Evolutionary conservation across 1,284 basidiomycete genomes (phyloP).

Genomic region (Xerocomus amazonicus): DNA sequence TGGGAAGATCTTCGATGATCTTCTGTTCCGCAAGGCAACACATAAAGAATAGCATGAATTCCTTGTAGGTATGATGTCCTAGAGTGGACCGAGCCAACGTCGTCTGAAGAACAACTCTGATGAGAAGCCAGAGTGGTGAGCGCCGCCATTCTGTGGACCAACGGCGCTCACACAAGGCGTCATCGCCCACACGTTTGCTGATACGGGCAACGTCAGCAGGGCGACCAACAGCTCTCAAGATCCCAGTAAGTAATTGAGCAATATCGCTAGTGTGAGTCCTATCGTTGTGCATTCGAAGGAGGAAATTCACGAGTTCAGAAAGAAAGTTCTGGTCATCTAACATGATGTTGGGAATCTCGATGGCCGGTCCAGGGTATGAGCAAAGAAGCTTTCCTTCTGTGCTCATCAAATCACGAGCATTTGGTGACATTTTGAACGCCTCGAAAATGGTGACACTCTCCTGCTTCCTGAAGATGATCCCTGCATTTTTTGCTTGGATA

Average conservation of each 20-base stretch:
- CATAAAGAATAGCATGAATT: conserved; percentile 42
- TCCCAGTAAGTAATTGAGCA: conserved; percentile 33
- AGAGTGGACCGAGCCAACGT: conserved; percentile 26
- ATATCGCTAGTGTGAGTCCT: conserved; percentile 30
- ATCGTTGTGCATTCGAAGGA: conserved; percentile 25
- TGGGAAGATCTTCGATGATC: conserved; percentile 19
- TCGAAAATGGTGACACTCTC: background rate
- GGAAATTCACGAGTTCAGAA: conserved; percentile 27
- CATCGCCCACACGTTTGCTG: conserved; percentile 34
- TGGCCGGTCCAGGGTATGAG: conserved; percentile 34
- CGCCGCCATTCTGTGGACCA: conserved; percentile 31
- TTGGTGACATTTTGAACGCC: background rate
- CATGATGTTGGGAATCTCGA: conserved; percentile 19
- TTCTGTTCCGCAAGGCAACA: conserved; percentile 27
- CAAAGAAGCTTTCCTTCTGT: conserved; percentile 33
- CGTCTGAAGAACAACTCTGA: conserved; percentile 39
- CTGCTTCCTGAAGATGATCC: background rate
- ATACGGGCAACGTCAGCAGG: conserved; percentile 22
- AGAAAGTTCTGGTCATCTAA: conserved; percentile 23
- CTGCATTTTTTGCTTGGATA: background rate
- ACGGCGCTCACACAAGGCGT: conserved; percentile 25
- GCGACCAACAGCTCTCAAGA: conserved; percentile 27
- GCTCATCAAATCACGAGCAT: conserved; percentile 9
- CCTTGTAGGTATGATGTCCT: conserved; percentile 37
- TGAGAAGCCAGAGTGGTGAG: conserved; percentile 34